phyloP scores from a whole-genome alignment of 1,139 yeast species.

The Zygoascus sp. region DNA sequence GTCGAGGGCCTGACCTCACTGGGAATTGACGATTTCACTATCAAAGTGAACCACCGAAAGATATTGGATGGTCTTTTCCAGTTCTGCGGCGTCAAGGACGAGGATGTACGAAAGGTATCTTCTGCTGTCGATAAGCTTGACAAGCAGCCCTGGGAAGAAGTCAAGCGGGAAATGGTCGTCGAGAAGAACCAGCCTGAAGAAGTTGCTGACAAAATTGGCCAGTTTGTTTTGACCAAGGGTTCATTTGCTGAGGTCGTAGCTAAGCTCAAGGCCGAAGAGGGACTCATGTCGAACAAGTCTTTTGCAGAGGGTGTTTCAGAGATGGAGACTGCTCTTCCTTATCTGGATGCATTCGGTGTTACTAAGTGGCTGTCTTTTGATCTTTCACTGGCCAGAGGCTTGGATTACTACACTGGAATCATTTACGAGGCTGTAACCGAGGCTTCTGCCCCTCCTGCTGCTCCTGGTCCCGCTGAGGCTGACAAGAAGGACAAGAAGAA shows the following conservation, averaged over 20 bases:
- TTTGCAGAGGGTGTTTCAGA: slow-evolving; percentile 82
- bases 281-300: slow-evolving; percentile 55
- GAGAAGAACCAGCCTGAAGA: slow-evolving; percentile 88
- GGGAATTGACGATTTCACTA: slow-evolving; percentile 83
- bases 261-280: slow-evolving; percentile 52
- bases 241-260: slow-evolving; percentile 62
- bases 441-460: slow-evolving; percentile 84
- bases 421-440: slow-evolving; percentile 94
- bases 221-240: slow-evolving; percentile 82
- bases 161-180: slow-evolving; percentile 82
- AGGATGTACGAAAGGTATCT: slow-evolving; percentile 87
- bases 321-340: slow-evolving; percentile 67
- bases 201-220: slow-evolving; percentile 90
- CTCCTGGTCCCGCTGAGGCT: slow-evolving; percentile 36
- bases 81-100: slow-evolving; percentile 90
- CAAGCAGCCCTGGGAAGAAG: slow-evolving; percentile 92
- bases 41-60: slow-evolving; percentile 92
- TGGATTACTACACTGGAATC: slow-evolving; percentile 94
- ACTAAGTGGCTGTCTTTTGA: slow-evolving; percentile 69
- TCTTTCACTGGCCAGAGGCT: slow-evolving; percentile 91
- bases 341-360: slow-evolving; percentile 75
- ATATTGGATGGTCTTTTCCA: slow-evolving; percentile 92
- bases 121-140: slow-evolving; percentile 96
- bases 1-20: slow-evolving; percentile 80
- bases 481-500: slow-evolving; percentile 32